A percentile compares a stretch with the other conserved stretches of the same genome.
Evolutionary conservation across 768 basidiomycete genomes (phyloP).

Genomic region (Termitomyces sp.): DNA sequence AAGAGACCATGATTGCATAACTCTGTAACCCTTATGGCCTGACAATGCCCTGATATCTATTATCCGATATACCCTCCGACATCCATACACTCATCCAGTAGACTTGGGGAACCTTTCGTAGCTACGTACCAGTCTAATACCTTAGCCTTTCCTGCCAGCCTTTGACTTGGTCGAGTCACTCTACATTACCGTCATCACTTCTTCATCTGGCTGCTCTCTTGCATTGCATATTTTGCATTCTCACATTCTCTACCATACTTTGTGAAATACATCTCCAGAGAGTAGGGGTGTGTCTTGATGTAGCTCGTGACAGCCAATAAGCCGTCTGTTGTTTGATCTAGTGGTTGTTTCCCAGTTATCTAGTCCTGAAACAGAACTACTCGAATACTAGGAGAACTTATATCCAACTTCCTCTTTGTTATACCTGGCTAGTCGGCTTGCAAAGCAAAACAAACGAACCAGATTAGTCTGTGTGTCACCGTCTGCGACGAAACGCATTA

Average conservation of each 20-base stretch:
- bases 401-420: neutral
- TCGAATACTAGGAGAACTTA: neutral
- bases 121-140: conserved; percentile 29
- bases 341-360: too few species aligned
- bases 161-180: conserved; percentile 9
- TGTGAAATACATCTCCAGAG: conserved; percentile 13
- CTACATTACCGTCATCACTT: conserved; percentile 12
- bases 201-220: conserved; percentile 8
- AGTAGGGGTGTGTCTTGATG: neutral
- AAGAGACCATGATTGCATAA: conserved; percentile 18
- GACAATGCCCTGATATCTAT: conserved; percentile 24
- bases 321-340: neutral
- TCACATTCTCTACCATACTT: conserved; percentile 9
- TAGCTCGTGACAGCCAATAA: neutral
- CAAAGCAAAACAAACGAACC: neutral
- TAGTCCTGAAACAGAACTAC: neutral
- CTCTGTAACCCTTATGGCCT: conserved; percentile 18
- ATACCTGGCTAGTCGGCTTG: neutral
- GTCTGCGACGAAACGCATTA: neutral
- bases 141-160: conserved; percentile 7
- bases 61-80: conserved; percentile 35
- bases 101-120: conserved; percentile 23
- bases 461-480: neutral
- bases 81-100: conserved; percentile 22
- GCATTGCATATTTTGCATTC: conserved; percentile 15